Conservation (phyloP, 148 eudicot genomes). For the Rhododendron ovatum region DNA sequence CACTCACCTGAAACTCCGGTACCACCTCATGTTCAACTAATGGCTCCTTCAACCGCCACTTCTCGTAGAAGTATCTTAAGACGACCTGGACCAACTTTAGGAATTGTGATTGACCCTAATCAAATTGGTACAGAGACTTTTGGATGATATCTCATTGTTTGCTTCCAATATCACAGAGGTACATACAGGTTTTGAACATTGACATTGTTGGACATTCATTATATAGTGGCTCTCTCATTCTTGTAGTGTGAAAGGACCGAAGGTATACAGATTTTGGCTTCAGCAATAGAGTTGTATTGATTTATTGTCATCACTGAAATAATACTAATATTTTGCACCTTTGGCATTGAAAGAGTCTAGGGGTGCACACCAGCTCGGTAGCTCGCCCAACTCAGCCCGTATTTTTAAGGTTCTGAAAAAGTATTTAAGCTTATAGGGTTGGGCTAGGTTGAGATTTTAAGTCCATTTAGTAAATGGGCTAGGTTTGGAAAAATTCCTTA, state of each 20-base stretch:
- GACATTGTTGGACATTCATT: neutral
- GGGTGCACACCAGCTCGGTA: neutral
- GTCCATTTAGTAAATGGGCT: too few relatives aligned
- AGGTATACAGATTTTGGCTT: neutral
- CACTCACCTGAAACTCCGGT: constrained; percentile 59
- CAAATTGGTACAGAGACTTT: constrained; percentile 22
- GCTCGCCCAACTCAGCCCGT: neutral
- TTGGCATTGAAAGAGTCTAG: neutral
- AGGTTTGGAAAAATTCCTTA: neutral
- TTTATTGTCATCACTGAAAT: neutral
- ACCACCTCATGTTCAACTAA: constrained; percentile 26
- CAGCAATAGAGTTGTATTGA: neutral
- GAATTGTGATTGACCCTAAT: constrained; percentile 58
- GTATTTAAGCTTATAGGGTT: neutral
- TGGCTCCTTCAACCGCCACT: constrained; percentile 14
- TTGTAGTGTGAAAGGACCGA: neutral
- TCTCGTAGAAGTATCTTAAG: constrained; percentile 20
- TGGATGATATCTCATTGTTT: neutral
- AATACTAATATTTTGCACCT: neutral
- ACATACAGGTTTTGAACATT: neutral
- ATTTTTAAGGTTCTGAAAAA: too few relatives aligned
- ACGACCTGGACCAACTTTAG: constrained; percentile 22
- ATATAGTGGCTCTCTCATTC: neutral
- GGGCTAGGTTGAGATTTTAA: neutral
- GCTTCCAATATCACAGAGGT: neutral